These are phyloP conservation scores for Diphasiastrum complanatum DNA, from an alignment of 83 land plant genomes.

Conservation along the genomic window DNA sequence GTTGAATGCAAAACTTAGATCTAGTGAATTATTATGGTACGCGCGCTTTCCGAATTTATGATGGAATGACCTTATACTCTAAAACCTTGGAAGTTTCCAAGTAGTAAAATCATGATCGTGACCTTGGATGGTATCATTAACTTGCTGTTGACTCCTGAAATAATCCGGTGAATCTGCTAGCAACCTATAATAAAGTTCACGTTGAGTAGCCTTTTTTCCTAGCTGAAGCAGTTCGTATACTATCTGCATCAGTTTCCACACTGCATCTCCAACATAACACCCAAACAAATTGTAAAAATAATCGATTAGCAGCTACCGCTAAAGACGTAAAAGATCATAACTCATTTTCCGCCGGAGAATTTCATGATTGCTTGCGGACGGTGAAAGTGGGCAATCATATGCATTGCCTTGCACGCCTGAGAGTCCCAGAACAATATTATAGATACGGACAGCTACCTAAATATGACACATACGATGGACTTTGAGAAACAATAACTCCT, in stretches of 20 bases:
- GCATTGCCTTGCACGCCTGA: too few species aligned
- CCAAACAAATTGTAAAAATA: too few species aligned
- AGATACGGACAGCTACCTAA: too few species aligned
- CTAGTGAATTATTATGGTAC: too few species aligned
- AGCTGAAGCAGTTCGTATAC: constrained; percentile 50
- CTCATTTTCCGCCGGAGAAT: not conserved
- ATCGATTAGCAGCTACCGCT: too few species aligned
- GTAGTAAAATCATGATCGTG: too few species aligned
- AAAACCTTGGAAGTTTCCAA: not conserved
- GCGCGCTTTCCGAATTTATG: not conserved
- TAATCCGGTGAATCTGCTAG: constrained; percentile 61
- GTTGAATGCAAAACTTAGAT: too few species aligned
- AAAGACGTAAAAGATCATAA: not conserved
- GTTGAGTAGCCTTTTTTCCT: constrained; percentile 74
- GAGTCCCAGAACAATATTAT: too few species aligned
- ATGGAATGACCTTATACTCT: not conserved
- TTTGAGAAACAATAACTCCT: too few species aligned
- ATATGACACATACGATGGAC: too few species aligned
- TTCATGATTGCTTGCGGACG: too few species aligned
- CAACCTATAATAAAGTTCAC: constrained; percentile 84
- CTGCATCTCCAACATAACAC: constrained; percentile 29
- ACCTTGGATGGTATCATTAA: constrained; percentile 79
- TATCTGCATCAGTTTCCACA: constrained; percentile 80
- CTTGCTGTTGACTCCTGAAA: constrained; percentile 56
- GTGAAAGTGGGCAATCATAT: too few species aligned